Evolutionary conservation across 805 yeast species (phyloP).

Genomic region (Candida quercuum): DNA sequence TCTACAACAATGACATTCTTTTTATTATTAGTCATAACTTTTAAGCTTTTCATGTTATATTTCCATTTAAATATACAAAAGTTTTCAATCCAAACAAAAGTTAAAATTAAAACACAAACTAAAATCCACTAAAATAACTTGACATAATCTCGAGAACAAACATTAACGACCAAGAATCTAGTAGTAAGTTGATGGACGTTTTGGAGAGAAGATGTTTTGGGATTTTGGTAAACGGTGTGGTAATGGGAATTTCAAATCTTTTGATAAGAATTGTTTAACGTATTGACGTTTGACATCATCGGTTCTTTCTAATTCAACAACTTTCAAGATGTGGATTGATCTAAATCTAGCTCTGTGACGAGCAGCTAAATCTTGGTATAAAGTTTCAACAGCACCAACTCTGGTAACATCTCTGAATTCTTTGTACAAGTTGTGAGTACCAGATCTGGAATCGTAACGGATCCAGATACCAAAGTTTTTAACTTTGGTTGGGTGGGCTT

Average conservation of each 20-base stretch:
- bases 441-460: constrained; percentile 99
- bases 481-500: constrained; percentile 97
- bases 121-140: too few species aligned
- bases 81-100: constrained; percentile 5
- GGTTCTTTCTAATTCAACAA: constrained; percentile 96
- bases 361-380: constrained; percentile 99
- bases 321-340: constrained; percentile 98
- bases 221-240: constrained; percentile 98
- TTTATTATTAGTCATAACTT: background rate
- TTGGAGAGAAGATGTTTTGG: constrained; percentile 80
- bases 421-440: constrained; percentile 99
- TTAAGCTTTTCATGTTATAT: constrained; percentile 1
- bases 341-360: constrained; percentile 99
- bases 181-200: constrained; percentile 97
- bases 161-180: constrained; percentile 35
- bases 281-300: constrained; percentile 99
- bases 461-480: constrained; percentile 99
- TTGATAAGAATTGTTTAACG: constrained; percentile 93
- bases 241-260: constrained; percentile 98
- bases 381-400: constrained; percentile 96
- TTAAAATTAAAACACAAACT: constrained; percentile 10
- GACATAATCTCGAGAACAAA: constrained; percentile 1
- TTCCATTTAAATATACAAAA: constrained; percentile 8
- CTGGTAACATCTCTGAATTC: constrained; percentile 99
- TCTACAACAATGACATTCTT: too few species aligned